These are phyloP conservation scores for Syzygium oleosum DNA, from an alignment of 345 rosid genomes.

Conservation along the genomic window DNA sequence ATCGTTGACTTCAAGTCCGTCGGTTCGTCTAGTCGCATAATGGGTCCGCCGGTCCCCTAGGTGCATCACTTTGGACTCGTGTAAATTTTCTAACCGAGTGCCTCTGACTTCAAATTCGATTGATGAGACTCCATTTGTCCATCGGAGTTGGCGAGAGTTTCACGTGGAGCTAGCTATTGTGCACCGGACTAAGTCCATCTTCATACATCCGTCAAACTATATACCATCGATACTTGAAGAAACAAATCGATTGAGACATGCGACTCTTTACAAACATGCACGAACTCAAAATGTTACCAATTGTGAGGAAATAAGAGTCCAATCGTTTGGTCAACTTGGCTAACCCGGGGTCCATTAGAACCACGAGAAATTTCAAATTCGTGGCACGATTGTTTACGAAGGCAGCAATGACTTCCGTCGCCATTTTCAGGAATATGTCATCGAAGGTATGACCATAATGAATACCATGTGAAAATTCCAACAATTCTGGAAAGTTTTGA, in stretches of 20 bases:
- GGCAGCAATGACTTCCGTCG: neutral
- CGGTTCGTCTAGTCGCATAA: too few species aligned
- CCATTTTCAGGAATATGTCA: neutral
- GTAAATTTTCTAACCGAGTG: neutral
- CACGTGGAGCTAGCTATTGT: neutral
- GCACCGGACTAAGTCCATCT: neutral
- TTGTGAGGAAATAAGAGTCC: neutral
- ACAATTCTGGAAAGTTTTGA: neutral
- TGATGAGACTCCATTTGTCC: neutral
- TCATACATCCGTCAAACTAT: neutral
- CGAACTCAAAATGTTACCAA: neutral
- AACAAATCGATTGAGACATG: neutral
- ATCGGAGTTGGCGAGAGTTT: neutral
- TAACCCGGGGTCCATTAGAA: neutral
- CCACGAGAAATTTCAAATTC: neutral
- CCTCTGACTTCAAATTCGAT: neutral
- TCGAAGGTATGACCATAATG: neutral
- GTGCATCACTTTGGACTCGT: neutral
- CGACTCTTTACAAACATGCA: neutral
- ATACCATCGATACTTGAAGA: neutral
- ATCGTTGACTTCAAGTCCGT: too few species aligned
- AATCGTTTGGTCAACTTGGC: neutral
- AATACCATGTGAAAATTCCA: neutral
- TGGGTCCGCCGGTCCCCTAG: too few species aligned
- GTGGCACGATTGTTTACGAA: neutral